Evolutionary conservation across 306 rosid genomes (phyloP).

Genomic region (Fragaria iinumae): DNA sequence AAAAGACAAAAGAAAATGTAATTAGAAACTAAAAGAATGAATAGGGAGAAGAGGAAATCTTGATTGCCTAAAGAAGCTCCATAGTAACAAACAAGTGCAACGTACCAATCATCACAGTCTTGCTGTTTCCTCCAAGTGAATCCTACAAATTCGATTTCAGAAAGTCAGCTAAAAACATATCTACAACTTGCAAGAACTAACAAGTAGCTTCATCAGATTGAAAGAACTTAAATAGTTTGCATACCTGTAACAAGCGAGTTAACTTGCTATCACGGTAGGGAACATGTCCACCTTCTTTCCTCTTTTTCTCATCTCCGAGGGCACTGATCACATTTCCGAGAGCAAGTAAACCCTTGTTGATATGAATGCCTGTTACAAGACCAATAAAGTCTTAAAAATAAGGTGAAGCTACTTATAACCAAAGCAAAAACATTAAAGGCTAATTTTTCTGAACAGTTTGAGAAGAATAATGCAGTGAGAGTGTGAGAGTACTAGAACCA

Average conservation of each 20-base stretch:
- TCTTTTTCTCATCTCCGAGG: conserved; percentile 90
- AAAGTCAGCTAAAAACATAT: conserved; percentile 13
- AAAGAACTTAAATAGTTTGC: background rate
- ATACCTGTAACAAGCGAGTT: conserved; percentile 88
- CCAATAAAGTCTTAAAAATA: conserved; percentile 3
- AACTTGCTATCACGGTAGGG: conserved; percentile 97
- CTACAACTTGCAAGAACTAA: background rate
- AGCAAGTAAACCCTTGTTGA: conserved; percentile 87
- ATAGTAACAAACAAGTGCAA: background rate
- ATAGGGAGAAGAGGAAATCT: background rate
- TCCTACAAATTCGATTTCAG: conserved; percentile 54
- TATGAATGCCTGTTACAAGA: conserved; percentile 71
- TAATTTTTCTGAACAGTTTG: background rate
- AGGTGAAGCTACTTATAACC: background rate
- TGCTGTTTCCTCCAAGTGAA: conserved; percentile 97
- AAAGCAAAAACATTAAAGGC: background rate
- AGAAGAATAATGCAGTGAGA: background rate
- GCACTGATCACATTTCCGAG: conserved; percentile 98
- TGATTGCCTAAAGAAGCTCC: conserved; percentile 2
- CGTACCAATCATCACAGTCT: conserved; percentile 97
- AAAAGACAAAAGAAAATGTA: conserved; percentile 22
- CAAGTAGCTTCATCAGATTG: background rate
- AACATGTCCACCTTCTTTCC: conserved; percentile 95
- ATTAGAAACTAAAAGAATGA: background rate
- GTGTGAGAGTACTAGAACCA: background rate